Percentiles rank a stretch among this genome's conserved stretches.
phyloP scores from a whole-genome alignment of 768 basidiomycete species.

The Mycena latifolia region DNA sequence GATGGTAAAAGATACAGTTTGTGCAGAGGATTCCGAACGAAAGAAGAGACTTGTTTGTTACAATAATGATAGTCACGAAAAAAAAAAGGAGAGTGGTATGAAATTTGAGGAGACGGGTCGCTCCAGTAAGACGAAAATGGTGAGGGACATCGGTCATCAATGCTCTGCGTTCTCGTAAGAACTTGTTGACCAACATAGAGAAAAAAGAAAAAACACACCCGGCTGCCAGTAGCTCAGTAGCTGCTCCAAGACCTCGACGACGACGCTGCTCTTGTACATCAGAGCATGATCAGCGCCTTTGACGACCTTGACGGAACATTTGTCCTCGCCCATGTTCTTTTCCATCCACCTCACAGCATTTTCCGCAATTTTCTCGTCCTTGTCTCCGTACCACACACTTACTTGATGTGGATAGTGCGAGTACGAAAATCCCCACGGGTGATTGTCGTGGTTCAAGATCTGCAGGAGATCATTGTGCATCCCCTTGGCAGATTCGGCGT shows the following conservation, averaged over 20 bases:
- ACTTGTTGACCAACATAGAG: conserved; percentile 3
- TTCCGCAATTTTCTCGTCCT: conserved; percentile 94
- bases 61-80: conserved; percentile 30
- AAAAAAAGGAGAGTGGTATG: not conserved
- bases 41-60: conserved; percentile 26
- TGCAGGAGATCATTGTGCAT: conserved; percentile 92
- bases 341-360: conserved; percentile 95
- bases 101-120: not conserved
- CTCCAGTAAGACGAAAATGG: conserved; percentile 2
- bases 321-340: conserved; percentile 79
- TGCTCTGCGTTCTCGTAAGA: conserved; percentile 17
- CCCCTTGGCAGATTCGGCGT: conserved; percentile 93
- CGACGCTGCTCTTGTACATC: conserved; percentile 92
- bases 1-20: conserved; percentile 36
- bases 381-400: conserved; percentile 93
- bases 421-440: conserved; percentile 94
- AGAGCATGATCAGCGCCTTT: conserved; percentile 92
- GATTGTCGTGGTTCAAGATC: conserved; percentile 91
- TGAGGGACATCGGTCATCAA: conserved; percentile 12
- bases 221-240: conserved; percentile 68
- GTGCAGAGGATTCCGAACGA: conserved; percentile 25
- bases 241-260: conserved; percentile 86
- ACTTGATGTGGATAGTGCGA: conserved; percentile 80
- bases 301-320: conserved; percentile 85
- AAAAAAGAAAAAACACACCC: conserved; percentile 34